Evolutionary conservation across 2,329 filamentous ascomycete species (phyloP).

Genomic region (Tolypocladium ovalisporum): DNA sequence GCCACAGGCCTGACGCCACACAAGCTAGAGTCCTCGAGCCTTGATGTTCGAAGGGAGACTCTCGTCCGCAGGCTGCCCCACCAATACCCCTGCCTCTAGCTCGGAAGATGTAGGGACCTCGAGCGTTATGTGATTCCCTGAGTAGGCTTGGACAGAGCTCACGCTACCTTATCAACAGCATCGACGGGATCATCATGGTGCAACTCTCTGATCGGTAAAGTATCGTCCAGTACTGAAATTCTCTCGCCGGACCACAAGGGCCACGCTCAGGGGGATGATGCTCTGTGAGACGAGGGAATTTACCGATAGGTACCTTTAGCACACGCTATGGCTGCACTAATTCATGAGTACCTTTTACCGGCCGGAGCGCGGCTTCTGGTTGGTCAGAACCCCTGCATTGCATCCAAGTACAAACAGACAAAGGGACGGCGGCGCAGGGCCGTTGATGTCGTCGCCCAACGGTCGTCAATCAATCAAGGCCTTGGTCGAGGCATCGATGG

Average conservation of each 20-base stretch:
- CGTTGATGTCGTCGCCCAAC: neutral
- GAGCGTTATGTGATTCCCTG: too few relatives aligned
- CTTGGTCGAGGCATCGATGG: neutral
- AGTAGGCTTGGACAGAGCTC: too few relatives aligned
- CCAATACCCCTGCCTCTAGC: neutral
- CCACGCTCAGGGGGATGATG: too few relatives aligned
- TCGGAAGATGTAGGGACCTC: neutral
- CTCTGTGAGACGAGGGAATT: too few relatives aligned
- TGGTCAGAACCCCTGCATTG: neutral
- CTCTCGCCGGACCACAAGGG: too few relatives aligned
- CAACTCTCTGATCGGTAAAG: neutral
- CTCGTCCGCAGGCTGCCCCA: neutral
- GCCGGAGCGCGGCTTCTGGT: neutral
- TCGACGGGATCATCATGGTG: neutral
- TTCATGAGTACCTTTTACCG: too few relatives aligned
- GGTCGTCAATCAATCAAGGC: neutral
- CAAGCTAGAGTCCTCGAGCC: too few relatives aligned
- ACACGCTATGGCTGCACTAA: too few relatives aligned
- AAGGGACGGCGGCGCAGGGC: neutral
- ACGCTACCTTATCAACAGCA: too few relatives aligned
- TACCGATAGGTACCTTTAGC: too few relatives aligned
- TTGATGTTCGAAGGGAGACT: neutral
- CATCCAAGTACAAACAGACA: neutral
- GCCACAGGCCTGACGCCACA: neutral
- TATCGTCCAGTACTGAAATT: too few relatives aligned